Evolutionary conservation across 192 early-diverging fungal species (phyloP).

Genomic region (Dimargaris verticillata): DNA sequence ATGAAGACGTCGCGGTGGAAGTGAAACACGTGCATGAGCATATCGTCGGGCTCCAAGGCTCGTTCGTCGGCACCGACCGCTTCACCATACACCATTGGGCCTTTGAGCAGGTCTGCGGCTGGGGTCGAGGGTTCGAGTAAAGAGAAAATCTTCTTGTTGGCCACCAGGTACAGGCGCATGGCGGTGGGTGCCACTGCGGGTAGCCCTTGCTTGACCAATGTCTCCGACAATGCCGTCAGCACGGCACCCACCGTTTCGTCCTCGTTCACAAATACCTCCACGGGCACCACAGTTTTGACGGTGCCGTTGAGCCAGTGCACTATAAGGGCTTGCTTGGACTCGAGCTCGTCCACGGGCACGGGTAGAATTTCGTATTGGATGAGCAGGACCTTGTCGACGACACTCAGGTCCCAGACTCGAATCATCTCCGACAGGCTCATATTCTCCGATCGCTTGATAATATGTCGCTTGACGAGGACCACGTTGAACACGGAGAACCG

Average conservation of each 20-base stretch:
- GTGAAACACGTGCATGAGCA: conserved; percentile 54
- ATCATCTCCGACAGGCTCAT: conserved; percentile 39
- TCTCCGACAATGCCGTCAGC: conserved; percentile 27
- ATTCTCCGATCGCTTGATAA: conserved; percentile 28
- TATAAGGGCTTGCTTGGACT: conserved; percentile 55
- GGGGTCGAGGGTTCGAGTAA: conserved; percentile 28
- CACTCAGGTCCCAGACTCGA: conserved; percentile 7
- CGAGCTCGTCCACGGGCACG: conserved; percentile 62
- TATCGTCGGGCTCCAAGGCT: conserved; percentile 17
- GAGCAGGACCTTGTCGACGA: conserved; percentile 19
- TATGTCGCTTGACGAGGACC: conserved; percentile 17
- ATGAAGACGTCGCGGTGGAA: conserved; percentile 49
- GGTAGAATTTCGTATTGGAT: conserved; percentile 78
- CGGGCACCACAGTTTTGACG: conserved; percentile 46
- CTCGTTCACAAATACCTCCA: conserved; percentile 59
- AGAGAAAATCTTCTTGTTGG: conserved; percentile 25
- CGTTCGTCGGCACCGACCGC: conserved; percentile 26
- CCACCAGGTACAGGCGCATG: conserved; percentile 42
- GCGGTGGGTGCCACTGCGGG: conserved; percentile 22
- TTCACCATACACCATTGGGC: conserved; percentile 23
- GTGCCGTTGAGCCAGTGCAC: conserved; percentile 46
- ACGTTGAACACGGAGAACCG: conserved; percentile 13
- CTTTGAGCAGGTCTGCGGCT: conserved; percentile 26
- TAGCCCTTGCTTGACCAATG: conserved; percentile 23
- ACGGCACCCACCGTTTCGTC: conserved; percentile 27